Evolutionary conservation across 108 stramenopile species (phyloP), one percentile per base, ranked within the genome.

Genomic region (Aurantiochytrium sp.): DNA sequence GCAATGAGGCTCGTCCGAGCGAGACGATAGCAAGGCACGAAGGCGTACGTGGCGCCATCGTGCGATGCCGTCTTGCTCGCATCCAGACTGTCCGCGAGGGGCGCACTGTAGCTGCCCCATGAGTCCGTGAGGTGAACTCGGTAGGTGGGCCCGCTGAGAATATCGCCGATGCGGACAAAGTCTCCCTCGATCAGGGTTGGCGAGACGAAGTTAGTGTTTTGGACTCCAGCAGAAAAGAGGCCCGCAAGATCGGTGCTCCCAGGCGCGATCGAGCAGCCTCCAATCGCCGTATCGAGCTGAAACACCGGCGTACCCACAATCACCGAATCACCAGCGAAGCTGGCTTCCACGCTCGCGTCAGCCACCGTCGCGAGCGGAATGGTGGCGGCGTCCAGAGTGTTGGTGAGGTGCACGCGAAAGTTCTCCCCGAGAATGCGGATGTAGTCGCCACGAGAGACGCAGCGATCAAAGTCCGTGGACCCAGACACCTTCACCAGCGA

Each of bases 11-110:
- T 87, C 12, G 95, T 95, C 22, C 91, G 94, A 88, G 95, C 94
- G 2, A 95, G 87, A 55, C 93, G 91, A 87, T 95, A 96, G 87
- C 95, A 68, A n/a, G 95, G 95, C n/a, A 96, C 87, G 55, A 85
- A 91, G 5, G 91, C 21, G 32, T 87, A 48, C 19, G 42, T 32
- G 41, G 15, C 27, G n/a, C 48, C 55, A 19, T 17, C n/a, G 19
- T 69, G 30, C 55, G 89, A 22, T 89, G 73, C 73, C 24, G 39
- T 12, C 73, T 39, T 81, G 73, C 73, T 81, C 32, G 73, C 73
- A 81, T 81, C 73, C 12, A 22, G 19, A 8, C n/a, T 48, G 73
- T 81, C 73, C 2, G 73, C 73, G 12, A 81, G 39, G 24, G 73
- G 73, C 2, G 30, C 45, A 2, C 10, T 48, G 73, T 3, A 41